These are phyloP conservation scores for Bruguiera parviflora DNA, from an alignment of 345 rosid species.

Conservation along the genomic window DNA sequence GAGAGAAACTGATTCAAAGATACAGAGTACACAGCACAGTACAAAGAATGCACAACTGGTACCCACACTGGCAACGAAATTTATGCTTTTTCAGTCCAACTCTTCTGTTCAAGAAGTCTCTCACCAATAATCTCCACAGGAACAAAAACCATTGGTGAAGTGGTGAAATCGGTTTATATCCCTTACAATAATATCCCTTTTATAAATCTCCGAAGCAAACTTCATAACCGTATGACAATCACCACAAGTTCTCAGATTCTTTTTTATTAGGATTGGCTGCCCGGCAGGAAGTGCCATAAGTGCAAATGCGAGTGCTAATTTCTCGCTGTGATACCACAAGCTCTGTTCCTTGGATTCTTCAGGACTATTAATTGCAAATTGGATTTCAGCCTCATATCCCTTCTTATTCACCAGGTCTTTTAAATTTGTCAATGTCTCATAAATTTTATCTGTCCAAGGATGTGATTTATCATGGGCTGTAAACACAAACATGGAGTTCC, in stretches of 20 bases:
- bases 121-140: constrained; percentile 45
- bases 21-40: no score
- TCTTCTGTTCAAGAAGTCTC: background rate
- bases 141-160: constrained; percentile 30
- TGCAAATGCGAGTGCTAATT: constrained; percentile 39
- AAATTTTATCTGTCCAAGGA: constrained; percentile 28
- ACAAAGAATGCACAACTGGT: no score
- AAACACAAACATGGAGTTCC: constrained; percentile 31
- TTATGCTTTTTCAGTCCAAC: background rate
- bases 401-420: constrained; percentile 33
- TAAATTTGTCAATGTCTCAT: constrained; percentile 29
- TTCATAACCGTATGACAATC: constrained; percentile 44
- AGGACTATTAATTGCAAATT: constrained; percentile 22
- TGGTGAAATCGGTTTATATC: constrained; percentile 41
- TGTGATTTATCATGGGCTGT: constrained; percentile 37
- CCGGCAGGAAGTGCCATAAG: constrained; percentile 33
- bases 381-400: constrained; percentile 32
- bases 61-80: background rate
- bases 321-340: constrained; percentile 50
- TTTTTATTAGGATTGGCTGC: constrained; percentile 39
- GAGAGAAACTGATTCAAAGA: no score
- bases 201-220: constrained; percentile 38
- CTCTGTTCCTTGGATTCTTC: constrained; percentile 30
- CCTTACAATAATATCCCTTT: constrained; percentile 32
- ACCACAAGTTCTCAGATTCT: constrained; percentile 39